phyloP scores from a whole-genome alignment of 139 green algal species.

The Picochlorum sp. region DNA sequence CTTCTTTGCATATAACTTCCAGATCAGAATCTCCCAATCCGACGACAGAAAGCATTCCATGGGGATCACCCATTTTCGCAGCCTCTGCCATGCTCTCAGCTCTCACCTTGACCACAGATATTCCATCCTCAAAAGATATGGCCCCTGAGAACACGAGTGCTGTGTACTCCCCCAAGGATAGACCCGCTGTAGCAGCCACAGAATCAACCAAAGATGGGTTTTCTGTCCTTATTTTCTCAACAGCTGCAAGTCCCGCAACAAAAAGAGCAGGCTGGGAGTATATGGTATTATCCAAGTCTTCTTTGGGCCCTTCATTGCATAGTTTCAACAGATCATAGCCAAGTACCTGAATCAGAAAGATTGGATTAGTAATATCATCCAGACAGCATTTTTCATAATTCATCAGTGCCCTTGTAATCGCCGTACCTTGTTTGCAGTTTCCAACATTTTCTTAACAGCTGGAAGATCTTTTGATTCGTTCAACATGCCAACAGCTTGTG shows the following conservation, averaged over 20 bases:
- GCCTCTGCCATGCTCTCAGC: conserved; percentile 72
- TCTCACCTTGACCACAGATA: conserved; percentile 80
- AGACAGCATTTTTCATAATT: too few relatives aligned
- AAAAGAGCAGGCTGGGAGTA: conserved; percentile 73
- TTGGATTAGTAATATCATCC: too few relatives aligned
- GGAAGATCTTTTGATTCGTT: conserved; percentile 49
- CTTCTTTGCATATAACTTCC: conserved; percentile 27
- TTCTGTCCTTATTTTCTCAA: conserved; percentile 48
- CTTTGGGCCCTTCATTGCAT: conserved; percentile 61
- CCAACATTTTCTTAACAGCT: conserved; percentile 70
- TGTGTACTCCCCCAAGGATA: conserved; percentile 84
- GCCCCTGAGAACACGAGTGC: conserved; percentile 78
- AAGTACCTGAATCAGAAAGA: too few relatives aligned
- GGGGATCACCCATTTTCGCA: conserved; percentile 37
- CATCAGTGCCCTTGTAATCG: too few relatives aligned
- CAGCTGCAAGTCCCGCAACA: conserved; percentile 74
- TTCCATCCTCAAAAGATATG: conserved; percentile 77
- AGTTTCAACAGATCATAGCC: conserved; percentile 78
- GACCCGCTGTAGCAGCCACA: conserved; percentile 49
- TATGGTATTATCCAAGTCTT: conserved; percentile 73
- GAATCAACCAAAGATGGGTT: conserved; percentile 29
- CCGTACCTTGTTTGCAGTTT: conserved; percentile 41
- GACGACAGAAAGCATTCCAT: conserved; percentile 86
- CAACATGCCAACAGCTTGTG: conserved; percentile 36
- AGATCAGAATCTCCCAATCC: conserved; percentile 66